Evolutionary conservation across 2,329 filamentous ascomycete genomes (phyloP), one percentile per base, ranked within the genome.

Genomic region (Rugonectria rugulosa): DNA sequence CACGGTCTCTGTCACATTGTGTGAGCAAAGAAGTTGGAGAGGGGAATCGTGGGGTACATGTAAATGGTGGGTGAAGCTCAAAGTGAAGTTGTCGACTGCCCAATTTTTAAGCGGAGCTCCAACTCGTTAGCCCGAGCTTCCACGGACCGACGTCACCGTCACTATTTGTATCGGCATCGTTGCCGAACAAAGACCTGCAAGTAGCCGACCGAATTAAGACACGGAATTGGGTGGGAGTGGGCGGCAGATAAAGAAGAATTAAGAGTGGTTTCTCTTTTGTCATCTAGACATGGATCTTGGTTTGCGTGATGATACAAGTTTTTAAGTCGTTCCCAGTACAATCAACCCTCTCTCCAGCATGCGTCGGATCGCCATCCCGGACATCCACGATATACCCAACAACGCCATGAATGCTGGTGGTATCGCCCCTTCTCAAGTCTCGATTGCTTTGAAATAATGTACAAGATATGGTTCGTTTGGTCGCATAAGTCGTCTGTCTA

Each of bases 341-440:
- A 40, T 55, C 56, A 53, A 59, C 58, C 61, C 50, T 20, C 41
- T 59, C 57, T 52, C 54, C 54, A 53, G 54, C 59, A 61, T 57
- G 46, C 56, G 45, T 56, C 49, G 60, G 52, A 50, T 57, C 36
- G 36, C n/a, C 19, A 23, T 47, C 43, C 53, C 21, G 53, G 57
- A 55, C 52, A 42, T 59, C 53, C 40, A 64, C 57, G 52, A 57
- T 54, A n/a, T 57, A 56, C 56, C 34, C 38, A 42, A 41, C 56
- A 68, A 68, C 65, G 67, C 64, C 59, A 40, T 62, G 50, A 62
- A 66, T 70, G 64, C 66, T 59, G 55, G 52, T 59, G 53, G 40
- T 63, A 45, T 31, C 34, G 57, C 34, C 44, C 48, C 46, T 36
- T 27, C 19, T 48, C 56, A 47, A 37, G 36, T 41, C 41, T 29